Percentiles rank a stretch among this genome's conserved stretches.
Evolutionary conservation across 805 yeast species (phyloP).

Genomic region (Priceomyces medius): DNA sequence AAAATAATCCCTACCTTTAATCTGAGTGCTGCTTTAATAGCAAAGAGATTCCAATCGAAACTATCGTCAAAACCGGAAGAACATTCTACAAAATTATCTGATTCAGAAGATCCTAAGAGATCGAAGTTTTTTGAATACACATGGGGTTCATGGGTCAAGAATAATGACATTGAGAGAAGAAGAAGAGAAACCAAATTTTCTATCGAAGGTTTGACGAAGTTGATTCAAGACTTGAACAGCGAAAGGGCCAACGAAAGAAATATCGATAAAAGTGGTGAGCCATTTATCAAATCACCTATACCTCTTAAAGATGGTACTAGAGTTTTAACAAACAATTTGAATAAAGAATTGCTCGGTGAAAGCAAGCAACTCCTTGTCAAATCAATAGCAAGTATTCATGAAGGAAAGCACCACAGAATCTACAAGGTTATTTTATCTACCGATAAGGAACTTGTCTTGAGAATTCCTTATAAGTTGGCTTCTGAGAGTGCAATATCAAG

Average conservation of each 20-base stretch:
- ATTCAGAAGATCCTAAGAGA: constrained; percentile 65
- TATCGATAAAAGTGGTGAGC: constrained; percentile 21
- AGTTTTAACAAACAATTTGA: constrained; percentile 50
- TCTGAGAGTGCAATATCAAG: constrained; percentile 63
- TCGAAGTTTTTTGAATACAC: constrained; percentile 78
- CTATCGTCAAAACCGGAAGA: constrained; percentile 30
- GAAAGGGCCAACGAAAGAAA: constrained; percentile 28
- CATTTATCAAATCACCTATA: constrained; percentile 26
- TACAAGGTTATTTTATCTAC: constrained; percentile 69
- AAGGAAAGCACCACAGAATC: constrained; percentile 90
- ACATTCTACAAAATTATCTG: constrained; percentile 54
- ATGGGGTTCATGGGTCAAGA: constrained; percentile 93
- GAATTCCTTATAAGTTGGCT: constrained; percentile 82
- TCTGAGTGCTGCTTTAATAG: neutral
- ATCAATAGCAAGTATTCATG: constrained; percentile 81
- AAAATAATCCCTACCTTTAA: neutral
- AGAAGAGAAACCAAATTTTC: constrained; percentile 80
- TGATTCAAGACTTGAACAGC: constrained; percentile 47
- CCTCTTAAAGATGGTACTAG: constrained; percentile 45
- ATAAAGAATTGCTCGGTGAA: constrained; percentile 43
- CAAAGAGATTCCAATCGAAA: neutral
- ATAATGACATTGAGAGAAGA: constrained; percentile 72
- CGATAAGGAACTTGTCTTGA: constrained; percentile 62
- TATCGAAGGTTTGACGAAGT: constrained; percentile 65
- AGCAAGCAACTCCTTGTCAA: constrained; percentile 50